Evolutionary conservation across 2,329 filamentous ascomycete genomes (phyloP).

Genomic region (Penicillium palitans): DNA sequence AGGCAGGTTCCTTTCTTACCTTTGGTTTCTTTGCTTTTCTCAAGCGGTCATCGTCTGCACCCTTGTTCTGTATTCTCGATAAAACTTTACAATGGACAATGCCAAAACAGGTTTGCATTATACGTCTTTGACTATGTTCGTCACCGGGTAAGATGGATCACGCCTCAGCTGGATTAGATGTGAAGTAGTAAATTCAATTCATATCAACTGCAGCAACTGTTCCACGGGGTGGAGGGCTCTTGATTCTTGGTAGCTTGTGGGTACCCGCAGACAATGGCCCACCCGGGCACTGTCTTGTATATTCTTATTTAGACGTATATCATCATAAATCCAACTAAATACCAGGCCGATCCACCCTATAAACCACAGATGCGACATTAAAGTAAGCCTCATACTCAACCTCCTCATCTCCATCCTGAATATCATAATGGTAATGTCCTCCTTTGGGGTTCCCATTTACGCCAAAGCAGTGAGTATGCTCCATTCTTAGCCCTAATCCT

Average conservation of each 20-base stretch:
- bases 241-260: not conserved
- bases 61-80: constrained; percentile 19
- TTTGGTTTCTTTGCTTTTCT: constrained; percentile 20
- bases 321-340: too few relatives aligned
- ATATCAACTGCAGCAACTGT: not conserved
- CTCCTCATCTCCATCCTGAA: too few relatives aligned
- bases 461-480: too few relatives aligned
- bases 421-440: too few relatives aligned
- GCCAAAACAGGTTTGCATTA: constrained; percentile 6
- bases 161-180: not conserved
- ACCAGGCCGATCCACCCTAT: too few relatives aligned
- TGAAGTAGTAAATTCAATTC: not conserved
- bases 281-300: not conserved
- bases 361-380: too few relatives aligned
- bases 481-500: too few relatives aligned
- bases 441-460: too few relatives aligned
- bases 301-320: not conserved
- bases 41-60: constrained; percentile 24
- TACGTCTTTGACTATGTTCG: not conserved
- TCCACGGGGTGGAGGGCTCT: not conserved
- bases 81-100: constrained; percentile 21
- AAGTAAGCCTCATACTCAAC: too few relatives aligned
- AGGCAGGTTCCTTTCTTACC: constrained; percentile 34
- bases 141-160: not conserved
- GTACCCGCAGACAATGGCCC: not conserved